These are phyloP conservation scores for Cystofilobasidium bisporidii DNA, from an alignment of 768 basidiomycete genomes.

Conservation along the genomic window DNA sequence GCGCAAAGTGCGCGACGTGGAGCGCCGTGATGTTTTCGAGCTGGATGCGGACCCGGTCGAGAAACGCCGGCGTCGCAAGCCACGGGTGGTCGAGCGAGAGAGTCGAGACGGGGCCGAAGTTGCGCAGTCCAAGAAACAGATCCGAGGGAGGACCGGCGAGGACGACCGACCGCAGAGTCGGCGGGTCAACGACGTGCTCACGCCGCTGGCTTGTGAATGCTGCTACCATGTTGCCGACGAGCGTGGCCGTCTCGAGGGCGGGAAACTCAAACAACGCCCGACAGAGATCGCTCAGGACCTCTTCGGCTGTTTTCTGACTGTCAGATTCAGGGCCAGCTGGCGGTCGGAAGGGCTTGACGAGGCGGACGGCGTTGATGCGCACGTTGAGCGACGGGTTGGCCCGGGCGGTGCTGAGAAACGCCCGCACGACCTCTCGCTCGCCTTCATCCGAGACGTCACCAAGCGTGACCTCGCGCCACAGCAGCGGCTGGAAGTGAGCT, in stretches of 20 bases:
- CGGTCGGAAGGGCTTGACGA: neutral
- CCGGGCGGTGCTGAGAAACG: neutral
- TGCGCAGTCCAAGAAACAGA: neutral
- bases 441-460: neutral
- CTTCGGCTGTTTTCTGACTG: neutral
- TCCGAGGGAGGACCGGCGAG: neutral
- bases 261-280: neutral
- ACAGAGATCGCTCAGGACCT: neutral
- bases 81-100: neutral
- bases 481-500: neutral
- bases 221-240: neutral
- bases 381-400: neutral
- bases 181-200: neutral
- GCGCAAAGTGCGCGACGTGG: neutral
- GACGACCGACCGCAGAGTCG: neutral
- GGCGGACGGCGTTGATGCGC: neutral
- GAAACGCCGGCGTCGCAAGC: neutral
- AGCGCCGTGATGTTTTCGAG: neutral
- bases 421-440: neutral
- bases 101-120: neutral
- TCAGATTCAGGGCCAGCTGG: neutral
- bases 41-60: neutral
- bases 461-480: neutral
- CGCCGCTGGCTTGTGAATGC: neutral
- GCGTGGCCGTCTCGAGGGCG: neutral